A percentile compares a stretch with the other conserved stretches of the same genome.
These are phyloP conservation scores for Halophytophthora batemanensis DNA, from an alignment of 352 stramenopile genomes.

Conservation along the genomic window DNA sequence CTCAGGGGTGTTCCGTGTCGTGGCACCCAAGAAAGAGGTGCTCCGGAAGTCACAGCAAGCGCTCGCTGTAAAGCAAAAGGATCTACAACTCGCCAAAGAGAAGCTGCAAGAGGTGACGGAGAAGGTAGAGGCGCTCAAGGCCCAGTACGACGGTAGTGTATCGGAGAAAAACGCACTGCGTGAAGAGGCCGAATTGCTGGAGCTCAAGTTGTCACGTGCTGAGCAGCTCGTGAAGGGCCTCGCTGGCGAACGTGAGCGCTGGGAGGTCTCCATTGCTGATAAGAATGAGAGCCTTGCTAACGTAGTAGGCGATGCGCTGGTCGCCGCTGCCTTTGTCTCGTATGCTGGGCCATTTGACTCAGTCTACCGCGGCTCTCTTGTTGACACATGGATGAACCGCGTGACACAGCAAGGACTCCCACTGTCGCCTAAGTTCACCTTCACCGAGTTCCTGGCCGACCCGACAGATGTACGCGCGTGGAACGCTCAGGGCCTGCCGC, in stretches of 20 bases:
- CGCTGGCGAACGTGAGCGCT: slow-evolving; percentile 92
- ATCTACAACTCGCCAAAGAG: slow-evolving; percentile 86
- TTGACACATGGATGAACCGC: slow-evolving; percentile 88
- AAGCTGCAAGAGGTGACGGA: slow-evolving; percentile 89
- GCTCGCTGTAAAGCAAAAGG: slow-evolving; percentile 84
- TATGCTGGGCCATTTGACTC: slow-evolving; percentile 96
- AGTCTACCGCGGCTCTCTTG: slow-evolving; percentile 80
- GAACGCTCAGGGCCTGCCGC: slow-evolving; percentile 93
- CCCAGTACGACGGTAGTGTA: slow-evolving; percentile 90
- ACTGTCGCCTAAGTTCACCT: slow-evolving; percentile 87
- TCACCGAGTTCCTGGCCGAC: slow-evolving; percentile 91
- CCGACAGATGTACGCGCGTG: slow-evolving; percentile 93
- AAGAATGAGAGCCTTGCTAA: slow-evolving; percentile 89
- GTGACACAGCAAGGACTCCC: slow-evolving; percentile 85
- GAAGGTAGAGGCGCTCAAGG: slow-evolving; percentile 90
- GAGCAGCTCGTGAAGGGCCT: slow-evolving; percentile 94
- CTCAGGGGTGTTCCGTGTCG: slow-evolving; percentile 81
- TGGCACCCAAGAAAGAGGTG: slow-evolving; percentile 89
- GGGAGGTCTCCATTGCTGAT: slow-evolving; percentile 88
- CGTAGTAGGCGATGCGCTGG: slow-evolving; percentile 90
- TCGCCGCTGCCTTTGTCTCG: slow-evolving; percentile 93
- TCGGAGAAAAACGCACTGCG: slow-evolving; percentile 92
- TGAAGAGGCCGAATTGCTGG: slow-evolving; percentile 90
- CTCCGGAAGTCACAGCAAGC: slow-evolving; percentile 85
- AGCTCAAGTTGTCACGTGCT: slow-evolving; percentile 91